Conservation (phyloP, 2,329 filamentous ascomycete species). For the Ophiostoma himal-ulmi region DNA sequence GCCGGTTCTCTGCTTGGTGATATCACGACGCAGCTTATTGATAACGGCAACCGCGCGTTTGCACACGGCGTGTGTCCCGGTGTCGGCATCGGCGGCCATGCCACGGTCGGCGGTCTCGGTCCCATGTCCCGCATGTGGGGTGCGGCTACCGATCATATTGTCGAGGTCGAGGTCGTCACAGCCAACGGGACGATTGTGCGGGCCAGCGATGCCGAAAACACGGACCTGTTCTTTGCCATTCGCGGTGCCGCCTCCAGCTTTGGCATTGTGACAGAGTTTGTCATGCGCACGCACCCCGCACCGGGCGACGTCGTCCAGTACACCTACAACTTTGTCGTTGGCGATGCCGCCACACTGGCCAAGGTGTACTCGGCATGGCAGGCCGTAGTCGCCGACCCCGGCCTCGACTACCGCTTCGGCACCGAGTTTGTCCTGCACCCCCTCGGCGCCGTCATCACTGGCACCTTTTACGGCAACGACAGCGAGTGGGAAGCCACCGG, state of each 20-base stretch:
- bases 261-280: conserved; percentile 53
- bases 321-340: conserved; percentile 49
- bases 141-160: conserved; percentile 48
- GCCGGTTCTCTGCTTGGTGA: conserved; percentile 48
- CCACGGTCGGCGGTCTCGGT: conserved; percentile 50
- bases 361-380: conserved; percentile 54
- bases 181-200: conserved; percentile 47
- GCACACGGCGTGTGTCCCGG: conserved; percentile 55
- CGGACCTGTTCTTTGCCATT: conserved; percentile 50
- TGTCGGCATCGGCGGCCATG: conserved; percentile 54
- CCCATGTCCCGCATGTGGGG: conserved; percentile 57
- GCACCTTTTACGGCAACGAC: conserved; percentile 55
- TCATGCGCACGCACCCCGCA: conserved; percentile 50
- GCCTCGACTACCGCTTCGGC: conserved; percentile 53
- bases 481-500: conserved; percentile 49
- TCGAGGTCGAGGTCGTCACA: conserved; percentile 52
- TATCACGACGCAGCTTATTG: conserved; percentile 45
- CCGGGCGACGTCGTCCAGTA: conserved; percentile 54
- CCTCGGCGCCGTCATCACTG: conserved; percentile 51
- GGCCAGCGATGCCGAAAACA: conserved; percentile 43
- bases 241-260: conserved; percentile 53
- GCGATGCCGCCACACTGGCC: conserved; percentile 43
- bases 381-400: conserved; percentile 46
- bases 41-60: conserved; percentile 50
- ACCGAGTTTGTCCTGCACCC: conserved; percentile 51